These are phyloP conservation scores for Prunus dulcis DNA, from an alignment of 306 rosid species.

Conservation along the genomic window DNA sequence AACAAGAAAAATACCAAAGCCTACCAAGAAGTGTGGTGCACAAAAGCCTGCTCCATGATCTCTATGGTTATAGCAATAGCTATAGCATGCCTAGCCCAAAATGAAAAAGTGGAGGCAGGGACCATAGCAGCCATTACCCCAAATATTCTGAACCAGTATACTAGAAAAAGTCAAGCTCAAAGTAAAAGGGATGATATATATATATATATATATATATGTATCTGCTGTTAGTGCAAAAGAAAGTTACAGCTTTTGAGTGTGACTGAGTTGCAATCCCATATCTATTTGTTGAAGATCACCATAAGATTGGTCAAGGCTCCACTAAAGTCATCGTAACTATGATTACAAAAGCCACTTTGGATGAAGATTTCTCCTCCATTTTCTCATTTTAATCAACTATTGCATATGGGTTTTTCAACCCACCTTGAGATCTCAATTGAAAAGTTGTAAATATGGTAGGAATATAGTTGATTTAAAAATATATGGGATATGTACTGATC, in stretches of 20 bases:
- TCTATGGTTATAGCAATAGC: background rate
- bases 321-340: background rate
- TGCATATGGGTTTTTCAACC: background rate
- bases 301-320: background rate
- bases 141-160: background rate
- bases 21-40: slow-evolving; percentile 10
- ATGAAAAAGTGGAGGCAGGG: background rate
- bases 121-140: background rate
- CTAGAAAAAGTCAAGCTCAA: background rate
- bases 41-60: background rate
- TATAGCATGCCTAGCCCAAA: background rate
- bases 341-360: background rate
- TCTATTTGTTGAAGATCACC: background rate
- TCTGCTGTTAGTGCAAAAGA: background rate
- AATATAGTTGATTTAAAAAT: background rate
- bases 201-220: background rate
- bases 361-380: background rate
- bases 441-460: background rate
- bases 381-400: background rate
- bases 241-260: background rate
- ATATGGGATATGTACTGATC: background rate
- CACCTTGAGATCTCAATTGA: background rate
- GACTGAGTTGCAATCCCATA: background rate
- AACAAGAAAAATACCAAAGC: background rate
- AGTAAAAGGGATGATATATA: background rate